Evolutionary conservation across 306 rosid genomes (phyloP).

Genomic region (Clitoria ternatea): DNA sequence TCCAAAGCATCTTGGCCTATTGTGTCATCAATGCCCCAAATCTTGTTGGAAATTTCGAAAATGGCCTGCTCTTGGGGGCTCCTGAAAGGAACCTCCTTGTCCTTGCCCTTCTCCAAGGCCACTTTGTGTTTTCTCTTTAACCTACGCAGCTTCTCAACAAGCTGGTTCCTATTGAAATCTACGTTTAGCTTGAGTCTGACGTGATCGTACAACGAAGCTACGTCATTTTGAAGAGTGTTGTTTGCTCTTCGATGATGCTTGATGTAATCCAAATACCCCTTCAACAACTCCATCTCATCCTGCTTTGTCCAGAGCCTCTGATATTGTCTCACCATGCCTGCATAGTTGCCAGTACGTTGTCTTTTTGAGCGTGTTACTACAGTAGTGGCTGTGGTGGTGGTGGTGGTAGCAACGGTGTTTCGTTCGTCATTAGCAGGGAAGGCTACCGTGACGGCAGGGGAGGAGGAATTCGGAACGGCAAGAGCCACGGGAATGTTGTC

Average conservation of each 20-base stretch:
- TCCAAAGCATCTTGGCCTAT: conserved; percentile 24
- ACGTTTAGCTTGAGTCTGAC: conserved; percentile 19
- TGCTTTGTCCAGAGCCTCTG: conserved; percentile 48
- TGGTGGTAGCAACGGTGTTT: neutral
- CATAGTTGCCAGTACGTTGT: neutral
- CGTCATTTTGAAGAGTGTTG: conserved; percentile 33
- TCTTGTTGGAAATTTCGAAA: conserved; percentile 78
- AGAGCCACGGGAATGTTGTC: conserved; percentile 23
- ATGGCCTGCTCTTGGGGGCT: conserved; percentile 68
- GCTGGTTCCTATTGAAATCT: conserved; percentile 22
- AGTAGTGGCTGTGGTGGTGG: neutral
- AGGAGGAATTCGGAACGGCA: conserved; percentile 18
- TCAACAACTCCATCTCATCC: conserved; percentile 34
- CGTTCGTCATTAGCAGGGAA: conserved; percentile 7
- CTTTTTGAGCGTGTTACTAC: conserved; percentile 18
- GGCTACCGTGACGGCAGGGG: conserved; percentile 33
- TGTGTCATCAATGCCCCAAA: conserved; percentile 49
- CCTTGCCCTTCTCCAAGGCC: conserved; percentile 40
- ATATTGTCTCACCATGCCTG: conserved; percentile 19
- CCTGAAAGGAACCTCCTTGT: conserved; percentile 47
- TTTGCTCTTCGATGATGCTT: conserved; percentile 11
- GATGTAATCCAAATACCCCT: conserved; percentile 33
- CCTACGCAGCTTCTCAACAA: conserved; percentile 44
- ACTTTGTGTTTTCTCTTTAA: conserved; percentile 75
- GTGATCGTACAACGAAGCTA: conserved; percentile 30